Base-by-base conservation (phyloP, 192 early-diverging fungal species). In the Coemansia reversa region DNA sequence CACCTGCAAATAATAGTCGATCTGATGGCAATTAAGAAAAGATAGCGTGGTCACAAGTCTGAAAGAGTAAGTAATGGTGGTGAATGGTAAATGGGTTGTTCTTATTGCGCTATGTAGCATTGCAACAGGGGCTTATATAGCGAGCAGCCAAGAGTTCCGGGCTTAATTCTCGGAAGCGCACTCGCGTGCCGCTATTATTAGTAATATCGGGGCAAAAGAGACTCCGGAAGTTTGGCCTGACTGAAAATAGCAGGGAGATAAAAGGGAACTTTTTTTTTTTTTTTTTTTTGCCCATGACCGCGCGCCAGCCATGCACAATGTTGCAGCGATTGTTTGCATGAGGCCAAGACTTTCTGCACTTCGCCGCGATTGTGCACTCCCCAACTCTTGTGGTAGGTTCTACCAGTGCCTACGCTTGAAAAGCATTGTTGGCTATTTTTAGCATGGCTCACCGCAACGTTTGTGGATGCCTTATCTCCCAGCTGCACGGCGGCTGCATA, bases 171-270 rank as follows among this genome's bases (percentile, higher is more conserved):
- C 32, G 35, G 53, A 52, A 50, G 64, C 51, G 19, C 62, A 39
- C 29, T 58, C 50, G 39, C 42, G 49, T 55, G 54, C 58, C 62
- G 54, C 62, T 70, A 64, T 60, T 49, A 60, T 60, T 70, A 70
- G 57, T 70, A 64, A 64, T 64, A 42, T 16, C 9, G 58, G 35
- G 18, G 48, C 29, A 47, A 35, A 45, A 19, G 27, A 8, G 24
- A 18, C 33, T 57, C 33, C 39, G 56, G 16, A 4, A 22, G n/a
- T 39, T 39, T 20, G 60, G 42, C 42, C 54, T 18, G 45, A 22
- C 69, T 49, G 69, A 64, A 70, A 70, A 64, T 70, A 70, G 69
- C 39, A 14, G 39, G 39, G 3, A 45, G 39, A 45, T 58, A 52
- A 56, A 32, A 50, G 55, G 25, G 20, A 12, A 32, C 48, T 16